Percentiles rank a stretch among this genome's conserved stretches.
These are phyloP conservation scores for Boechera divaricarpa DNA, from an alignment of 345 rosid genomes.

Conservation along the genomic window DNA sequence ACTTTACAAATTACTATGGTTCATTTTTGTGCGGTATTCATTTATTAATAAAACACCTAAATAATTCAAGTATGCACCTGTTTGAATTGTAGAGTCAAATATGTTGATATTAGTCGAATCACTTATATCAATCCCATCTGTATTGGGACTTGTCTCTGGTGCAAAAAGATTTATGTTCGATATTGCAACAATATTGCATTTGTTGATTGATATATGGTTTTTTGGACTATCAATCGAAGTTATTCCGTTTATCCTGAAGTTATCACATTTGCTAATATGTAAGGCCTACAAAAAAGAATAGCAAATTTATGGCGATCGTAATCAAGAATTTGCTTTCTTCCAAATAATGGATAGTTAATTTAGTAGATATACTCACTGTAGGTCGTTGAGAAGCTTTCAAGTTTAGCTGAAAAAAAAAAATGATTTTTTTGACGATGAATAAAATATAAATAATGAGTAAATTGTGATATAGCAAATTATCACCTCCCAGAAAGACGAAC, in stretches of 20 bases:
- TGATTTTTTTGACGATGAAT: not conserved
- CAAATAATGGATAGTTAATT: not conserved
- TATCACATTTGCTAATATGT: conserved; percentile 14
- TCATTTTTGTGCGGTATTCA: not conserved
- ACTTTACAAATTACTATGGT: too few relatives aligned
- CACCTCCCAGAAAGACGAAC: conserved; percentile 36
- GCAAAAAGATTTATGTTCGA: conserved; percentile 30
- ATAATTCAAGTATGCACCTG: conserved; percentile 1
- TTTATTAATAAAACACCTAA: not conserved
- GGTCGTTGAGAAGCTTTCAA: conserved; percentile 26
- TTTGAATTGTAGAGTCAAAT: conserved; percentile 31
- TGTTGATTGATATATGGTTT: conserved; percentile 27
- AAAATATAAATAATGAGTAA: not conserved
- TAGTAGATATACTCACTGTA: conserved; percentile 23
- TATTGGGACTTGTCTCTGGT: conserved; percentile 33
- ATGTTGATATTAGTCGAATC: conserved; percentile 10
- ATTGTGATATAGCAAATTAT: not conserved
- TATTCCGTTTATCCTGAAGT: conserved; percentile 22
- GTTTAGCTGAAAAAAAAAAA: not conserved
- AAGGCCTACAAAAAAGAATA: conserved; percentile 19
- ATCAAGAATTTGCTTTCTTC: not conserved
- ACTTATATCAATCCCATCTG: conserved; percentile 37
- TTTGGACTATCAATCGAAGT: conserved; percentile 32
- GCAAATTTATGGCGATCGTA: not conserved
- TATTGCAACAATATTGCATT: conserved; percentile 22